Percentiles rank a stretch among this genome's conserved stretches.
These are phyloP conservation scores for Boletus rubropictus DNA, from an alignment of 768 basidiomycete genomes.

Conservation along the genomic window DNA sequence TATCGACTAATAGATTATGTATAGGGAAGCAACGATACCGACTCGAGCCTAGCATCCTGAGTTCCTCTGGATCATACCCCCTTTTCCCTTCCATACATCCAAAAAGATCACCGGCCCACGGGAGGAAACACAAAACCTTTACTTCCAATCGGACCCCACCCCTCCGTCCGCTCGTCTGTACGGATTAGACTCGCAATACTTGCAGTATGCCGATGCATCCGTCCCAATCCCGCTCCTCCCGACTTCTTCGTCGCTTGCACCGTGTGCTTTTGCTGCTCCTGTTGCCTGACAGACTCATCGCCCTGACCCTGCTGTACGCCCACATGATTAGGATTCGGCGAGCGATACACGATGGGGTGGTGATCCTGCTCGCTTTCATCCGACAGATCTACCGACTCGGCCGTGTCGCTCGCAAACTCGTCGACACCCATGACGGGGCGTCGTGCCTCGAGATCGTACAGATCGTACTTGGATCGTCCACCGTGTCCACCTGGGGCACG, in stretches of 20 bases:
- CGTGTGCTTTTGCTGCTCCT: neutral
- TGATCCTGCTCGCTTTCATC: constrained; percentile 59
- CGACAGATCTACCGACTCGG: constrained; percentile 50
- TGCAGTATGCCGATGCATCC: constrained; percentile 71
- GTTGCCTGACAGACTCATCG: constrained; percentile 2
- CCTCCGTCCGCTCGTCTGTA: constrained; percentile 69
- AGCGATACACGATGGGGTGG: constrained; percentile 61
- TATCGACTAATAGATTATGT: constrained; percentile 3
- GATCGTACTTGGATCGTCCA: constrained; percentile 56
- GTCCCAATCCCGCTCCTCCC: constrained; percentile 10
- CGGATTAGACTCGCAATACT: constrained; percentile 80
- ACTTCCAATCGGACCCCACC: constrained; percentile 69
- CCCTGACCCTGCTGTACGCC: neutral
- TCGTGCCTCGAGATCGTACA: constrained; percentile 66
- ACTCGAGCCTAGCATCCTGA: neutral
- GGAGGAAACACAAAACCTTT: constrained; percentile 50
- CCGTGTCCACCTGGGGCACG: constrained; percentile 45
- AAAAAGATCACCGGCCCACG: constrained; percentile 18
- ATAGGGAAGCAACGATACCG: constrained; percentile 5
- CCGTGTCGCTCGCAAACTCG: constrained; percentile 31
- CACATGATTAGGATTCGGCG: constrained; percentile 40
- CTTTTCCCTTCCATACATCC: neutral
- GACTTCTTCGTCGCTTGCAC: constrained; percentile 16
- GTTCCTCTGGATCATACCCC: neutral
- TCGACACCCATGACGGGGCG: constrained; percentile 28